Conservation (phyloP, 306 rosid species). For the Rosa persica region DNA sequence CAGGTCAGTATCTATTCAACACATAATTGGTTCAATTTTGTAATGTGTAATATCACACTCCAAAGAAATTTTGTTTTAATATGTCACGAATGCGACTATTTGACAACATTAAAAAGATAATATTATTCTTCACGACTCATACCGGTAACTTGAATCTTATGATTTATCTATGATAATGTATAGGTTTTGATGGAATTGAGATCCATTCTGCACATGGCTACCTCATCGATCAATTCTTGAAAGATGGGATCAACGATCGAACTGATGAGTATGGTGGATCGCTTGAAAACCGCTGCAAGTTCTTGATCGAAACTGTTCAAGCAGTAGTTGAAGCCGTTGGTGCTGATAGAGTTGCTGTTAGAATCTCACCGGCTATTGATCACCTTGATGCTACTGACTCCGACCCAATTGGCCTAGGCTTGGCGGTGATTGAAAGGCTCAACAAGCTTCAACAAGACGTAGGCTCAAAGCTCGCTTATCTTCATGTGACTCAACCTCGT, state of each 20-base stretch:
- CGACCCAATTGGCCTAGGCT: constrained; percentile 66
- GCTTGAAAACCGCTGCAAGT: constrained; percentile 59
- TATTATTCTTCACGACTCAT: not conserved
- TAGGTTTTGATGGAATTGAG: constrained; percentile 95
- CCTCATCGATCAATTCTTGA: constrained; percentile 52
- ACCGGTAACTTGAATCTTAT: not conserved
- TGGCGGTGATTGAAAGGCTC: constrained; percentile 71
- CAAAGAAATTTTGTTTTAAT: not conserved
- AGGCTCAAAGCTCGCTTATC: constrained; percentile 63
- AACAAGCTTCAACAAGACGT: constrained; percentile 57
- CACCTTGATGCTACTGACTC: constrained; percentile 89
- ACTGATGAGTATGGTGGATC: constrained; percentile 75
- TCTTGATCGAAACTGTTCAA: constrained; percentile 53
- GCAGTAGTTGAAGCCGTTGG: constrained; percentile 62
- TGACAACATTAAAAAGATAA: not conserved
- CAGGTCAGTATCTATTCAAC: constrained; percentile 41
- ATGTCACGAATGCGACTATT: not conserved
- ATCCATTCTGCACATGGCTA: constrained; percentile 94
- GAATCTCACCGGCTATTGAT: constrained; percentile 91
- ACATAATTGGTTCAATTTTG: not conserved
- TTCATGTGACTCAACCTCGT: constrained; percentile 86
- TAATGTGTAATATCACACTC: not conserved
- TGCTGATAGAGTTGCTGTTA: constrained; percentile 50
- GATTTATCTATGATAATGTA: not conserved
- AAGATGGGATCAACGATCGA: constrained; percentile 50